Evolutionary conservation across 225 moss, liverwort and hornwort genomes (phyloP).

Genomic region (Bryum argenteum): DNA sequence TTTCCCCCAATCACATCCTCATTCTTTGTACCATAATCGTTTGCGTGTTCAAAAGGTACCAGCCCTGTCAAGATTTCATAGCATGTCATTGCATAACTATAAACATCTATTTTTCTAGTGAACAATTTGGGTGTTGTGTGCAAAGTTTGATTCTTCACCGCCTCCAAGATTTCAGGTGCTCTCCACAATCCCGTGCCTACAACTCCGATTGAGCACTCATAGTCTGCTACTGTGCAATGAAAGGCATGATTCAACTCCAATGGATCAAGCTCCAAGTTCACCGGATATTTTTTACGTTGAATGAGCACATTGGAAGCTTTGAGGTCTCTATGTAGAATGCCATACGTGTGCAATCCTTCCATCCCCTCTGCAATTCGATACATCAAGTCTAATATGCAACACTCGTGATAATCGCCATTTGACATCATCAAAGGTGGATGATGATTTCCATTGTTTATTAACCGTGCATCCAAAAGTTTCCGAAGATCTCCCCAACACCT

Average conservation of each 20-base stretch:
- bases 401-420: not conserved
- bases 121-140: not conserved
- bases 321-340: not conserved
- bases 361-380: not conserved
- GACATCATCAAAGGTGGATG: not conserved
- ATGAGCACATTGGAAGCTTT: conserved; percentile 4
- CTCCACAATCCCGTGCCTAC: conserved; percentile 5
- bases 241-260: too few species aligned
- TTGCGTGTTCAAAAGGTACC: not conserved
- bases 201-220: conserved; percentile 4
- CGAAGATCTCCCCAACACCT: not conserved
- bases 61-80: not conserved
- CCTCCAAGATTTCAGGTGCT: not conserved
- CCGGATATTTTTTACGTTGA: too few species aligned
- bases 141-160: not conserved
- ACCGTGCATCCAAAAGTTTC: not conserved
- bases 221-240: not conserved
- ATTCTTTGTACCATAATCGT: not conserved
- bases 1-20: not conserved
- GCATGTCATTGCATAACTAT: not conserved
- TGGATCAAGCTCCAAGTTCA: too few species aligned
- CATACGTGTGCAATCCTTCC: not conserved
- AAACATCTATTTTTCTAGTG: not conserved
- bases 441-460: not conserved
- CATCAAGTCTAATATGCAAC: not conserved